Percentiles rank a stretch among this genome's conserved stretches.
Conservation (phyloP, 441 rosid species). For the Pelargonium myrrhifolium region DNA sequence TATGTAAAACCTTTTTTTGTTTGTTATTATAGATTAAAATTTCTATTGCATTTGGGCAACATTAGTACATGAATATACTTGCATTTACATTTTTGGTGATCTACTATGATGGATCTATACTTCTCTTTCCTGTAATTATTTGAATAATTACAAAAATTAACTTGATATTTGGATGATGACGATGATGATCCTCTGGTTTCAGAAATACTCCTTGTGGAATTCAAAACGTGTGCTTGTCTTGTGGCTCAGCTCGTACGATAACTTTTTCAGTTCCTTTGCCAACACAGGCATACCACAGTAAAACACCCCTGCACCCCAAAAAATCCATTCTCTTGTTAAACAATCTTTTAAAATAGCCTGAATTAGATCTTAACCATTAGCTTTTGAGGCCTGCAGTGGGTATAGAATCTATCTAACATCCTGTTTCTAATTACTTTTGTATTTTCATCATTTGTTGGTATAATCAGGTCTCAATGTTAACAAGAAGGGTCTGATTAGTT, state of each 20-base stretch:
- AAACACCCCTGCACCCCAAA: constrained; percentile 66
- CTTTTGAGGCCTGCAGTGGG: too few species aligned
- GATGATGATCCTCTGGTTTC: constrained; percentile 21
- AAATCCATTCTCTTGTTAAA: background rate
- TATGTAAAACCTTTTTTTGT: background rate
- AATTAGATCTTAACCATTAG: too few species aligned
- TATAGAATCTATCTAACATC: too few species aligned
- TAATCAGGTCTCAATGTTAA: too few species aligned
- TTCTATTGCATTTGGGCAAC: background rate
- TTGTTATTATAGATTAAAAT: background rate
- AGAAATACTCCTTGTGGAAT: constrained; percentile 89
- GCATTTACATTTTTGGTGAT: constrained; percentile 19
- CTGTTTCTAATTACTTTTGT: too few species aligned
- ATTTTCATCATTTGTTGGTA: too few species aligned
- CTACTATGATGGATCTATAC: constrained; percentile 18
- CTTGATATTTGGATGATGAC: constrained; percentile 12
- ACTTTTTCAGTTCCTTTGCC: constrained; percentile 79
- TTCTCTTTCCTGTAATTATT: constrained; percentile 13
- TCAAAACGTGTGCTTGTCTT: constrained; percentile 75
- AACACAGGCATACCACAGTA: constrained; percentile 86
- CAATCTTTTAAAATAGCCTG: background rate
- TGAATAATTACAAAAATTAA: constrained; percentile 22
- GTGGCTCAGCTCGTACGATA: constrained; percentile 63
- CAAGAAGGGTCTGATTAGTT: too few species aligned
- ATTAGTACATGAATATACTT: background rate